Conservation (phyloP, 495 filamentous ascomycete species). For the Paragyromitra xinjiangensis region DNA sequence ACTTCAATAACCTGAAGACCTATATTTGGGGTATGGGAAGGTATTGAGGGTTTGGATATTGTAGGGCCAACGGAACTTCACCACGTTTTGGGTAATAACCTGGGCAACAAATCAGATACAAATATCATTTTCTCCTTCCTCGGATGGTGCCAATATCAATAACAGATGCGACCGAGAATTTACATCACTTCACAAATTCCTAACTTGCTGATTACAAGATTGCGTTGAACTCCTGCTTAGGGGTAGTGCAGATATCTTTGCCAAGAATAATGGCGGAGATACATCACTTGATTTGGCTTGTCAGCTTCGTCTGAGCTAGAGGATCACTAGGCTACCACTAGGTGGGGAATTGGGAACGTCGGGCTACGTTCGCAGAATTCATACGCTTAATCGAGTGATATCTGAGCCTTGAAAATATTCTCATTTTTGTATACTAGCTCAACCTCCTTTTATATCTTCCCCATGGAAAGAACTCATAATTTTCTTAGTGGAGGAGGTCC, state of each 20-base stretch:
- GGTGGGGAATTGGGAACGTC: background rate
- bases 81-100: background rate
- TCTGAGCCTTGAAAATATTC: background rate
- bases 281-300: background rate
- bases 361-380: background rate
- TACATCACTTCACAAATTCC: background rate
- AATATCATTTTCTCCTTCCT: background rate
- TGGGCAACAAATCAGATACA: no score
- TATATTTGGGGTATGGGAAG: background rate
- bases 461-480: no score
- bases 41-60: background rate
- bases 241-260: background rate
- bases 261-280: background rate
- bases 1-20: background rate
- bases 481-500: no score
- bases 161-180: background rate
- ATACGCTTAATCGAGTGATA: background rate
- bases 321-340: background rate
- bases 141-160: background rate
- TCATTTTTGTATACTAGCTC: background rate
- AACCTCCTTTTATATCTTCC: background rate
- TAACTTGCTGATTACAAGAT: background rate
- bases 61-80: background rate
- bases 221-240: background rate
- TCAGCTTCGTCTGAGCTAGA: background rate